Evolutionary conservation across 176 grass and related monocot genomes (phyloP), one percentile per base, ranked within the genome.

Genomic region (Zea luxurians): DNA sequence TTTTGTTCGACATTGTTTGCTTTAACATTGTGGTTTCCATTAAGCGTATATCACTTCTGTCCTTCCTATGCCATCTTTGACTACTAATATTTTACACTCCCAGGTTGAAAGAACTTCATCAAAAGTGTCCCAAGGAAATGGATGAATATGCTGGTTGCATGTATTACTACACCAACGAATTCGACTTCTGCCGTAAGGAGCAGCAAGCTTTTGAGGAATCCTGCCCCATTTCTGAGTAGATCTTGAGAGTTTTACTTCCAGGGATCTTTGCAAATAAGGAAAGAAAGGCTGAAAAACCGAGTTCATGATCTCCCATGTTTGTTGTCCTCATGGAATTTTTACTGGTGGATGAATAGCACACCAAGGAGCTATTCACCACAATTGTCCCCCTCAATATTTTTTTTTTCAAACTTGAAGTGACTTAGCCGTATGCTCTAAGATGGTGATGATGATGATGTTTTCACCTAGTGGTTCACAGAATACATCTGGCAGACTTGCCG

Each of bases 161-260:
- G 93, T 97, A 92, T 78, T 92, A 97, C 69, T 92, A 97, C 76
- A 97, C 93, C 71, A 97, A 97, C 13, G 93, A 97, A 44, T 97
- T 92, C 2, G 90, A 92, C 63, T 87, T 97, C 49, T 97, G 93
- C 17, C 93, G 93, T 66, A 97, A 97, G 76, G 93, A 97, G 73
- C 93, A 97, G 63, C 76, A 92, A 90, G 90, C 70, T 68, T 97
- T 97, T 76, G 93, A 97, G 87, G 68, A 59, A 6, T 87, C 87
- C 13, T 92, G 83, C 76, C 87, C 93, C 7, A 16, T 92, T 53
- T 90, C 90, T 2, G 85, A 97, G 72, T 92, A 97, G 82, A 42
- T 71, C 48, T 36, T 41, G 49, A 73, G 60, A 64, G 27, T 50
- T 58, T 65, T 79, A 49, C 47, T 74, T 72, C 72, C 61, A 76